phyloP scores from a whole-genome alignment of 495 filamentous ascomycete genomes.

The Neurospora terricola region DNA sequence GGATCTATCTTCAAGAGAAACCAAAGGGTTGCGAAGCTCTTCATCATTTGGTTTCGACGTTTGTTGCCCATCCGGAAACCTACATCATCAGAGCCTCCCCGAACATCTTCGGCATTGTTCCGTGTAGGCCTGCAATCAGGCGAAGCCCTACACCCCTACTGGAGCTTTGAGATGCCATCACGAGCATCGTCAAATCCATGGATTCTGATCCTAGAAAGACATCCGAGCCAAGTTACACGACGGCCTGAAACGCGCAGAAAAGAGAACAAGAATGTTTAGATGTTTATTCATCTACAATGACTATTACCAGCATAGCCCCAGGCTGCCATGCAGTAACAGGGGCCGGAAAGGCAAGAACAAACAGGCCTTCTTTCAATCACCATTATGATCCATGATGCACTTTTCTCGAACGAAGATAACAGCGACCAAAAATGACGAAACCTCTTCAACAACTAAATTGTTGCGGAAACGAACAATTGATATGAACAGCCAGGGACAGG shows the following conservation, averaged over 20 bases:
- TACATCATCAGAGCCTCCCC: background rate
- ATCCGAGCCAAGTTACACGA: background rate
- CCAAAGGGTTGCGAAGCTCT: background rate
- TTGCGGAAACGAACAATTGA: background rate
- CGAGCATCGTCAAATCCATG: background rate
- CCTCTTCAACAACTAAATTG: background rate
- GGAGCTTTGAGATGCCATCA: background rate
- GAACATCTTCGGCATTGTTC: background rate
- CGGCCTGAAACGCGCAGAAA: background rate
- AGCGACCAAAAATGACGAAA: background rate
- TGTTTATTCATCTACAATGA: background rate
- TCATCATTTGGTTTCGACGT: background rate
- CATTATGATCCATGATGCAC: background rate
- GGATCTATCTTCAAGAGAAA: background rate
- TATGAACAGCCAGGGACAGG: background rate
- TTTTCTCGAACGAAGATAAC: background rate
- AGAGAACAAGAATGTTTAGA: background rate
- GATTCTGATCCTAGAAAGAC: background rate
- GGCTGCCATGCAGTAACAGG: background rate
- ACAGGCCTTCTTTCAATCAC: background rate
- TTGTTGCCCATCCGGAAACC: background rate
- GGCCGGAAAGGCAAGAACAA: background rate
- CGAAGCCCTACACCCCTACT: background rate
- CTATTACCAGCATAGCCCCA: background rate
- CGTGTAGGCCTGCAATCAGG: background rate